Evolutionary conservation across 345 rosid genomes (phyloP), one percentile per base, ranked within the genome.

Genomic region (Lepidium sativum): DNA sequence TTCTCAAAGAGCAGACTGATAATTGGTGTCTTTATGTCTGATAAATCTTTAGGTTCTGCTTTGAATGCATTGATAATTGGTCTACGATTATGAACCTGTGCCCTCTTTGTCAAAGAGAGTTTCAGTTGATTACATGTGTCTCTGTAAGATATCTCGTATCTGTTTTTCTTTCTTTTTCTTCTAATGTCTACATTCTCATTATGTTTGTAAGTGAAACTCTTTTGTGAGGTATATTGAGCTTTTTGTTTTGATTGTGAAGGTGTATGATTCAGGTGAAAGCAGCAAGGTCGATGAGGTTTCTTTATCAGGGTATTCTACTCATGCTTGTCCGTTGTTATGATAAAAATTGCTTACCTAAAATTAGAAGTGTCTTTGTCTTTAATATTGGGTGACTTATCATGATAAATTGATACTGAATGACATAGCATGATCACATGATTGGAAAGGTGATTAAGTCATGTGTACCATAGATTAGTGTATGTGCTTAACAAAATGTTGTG

Each of bases 1-100:
- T 13, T 72, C 0, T 65, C 9, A 48, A 57, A 3, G 8, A 29
- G 65, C 38, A 50, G 44, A 29, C 51, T 41, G 35, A n/a, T 40
- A 37, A 63, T 33, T 42, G 47, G 64, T 49, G 75, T 69, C 37
- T 27, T 34, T 13, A 9, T 76, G 71, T 59, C 33, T 72, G 34
- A 25, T 54, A 55, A 18, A 39, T 58, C 29, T 52, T 45, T 84
- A 94, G 99, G 97, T 94, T 94, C 71, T 94, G 97, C 77, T 90
- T 94, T 80, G 92, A 75, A n/a, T 94, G 99, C 65, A 90, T 94
- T 78, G 99, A 94, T 78, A 88, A 90, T 70, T 94, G 99, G 99
- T 79, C 97, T 67, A 81, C 97, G 32, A 94, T 94, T 77, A 90
- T 95, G 72, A 94, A 86, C 79, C 91, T 94, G 1, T 94, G 99